Evolutionary conservation across 768 basidiomycete genomes (phyloP), one percentile per base, ranked within the genome.

Genomic region (Amylocystis lapponica): DNA sequence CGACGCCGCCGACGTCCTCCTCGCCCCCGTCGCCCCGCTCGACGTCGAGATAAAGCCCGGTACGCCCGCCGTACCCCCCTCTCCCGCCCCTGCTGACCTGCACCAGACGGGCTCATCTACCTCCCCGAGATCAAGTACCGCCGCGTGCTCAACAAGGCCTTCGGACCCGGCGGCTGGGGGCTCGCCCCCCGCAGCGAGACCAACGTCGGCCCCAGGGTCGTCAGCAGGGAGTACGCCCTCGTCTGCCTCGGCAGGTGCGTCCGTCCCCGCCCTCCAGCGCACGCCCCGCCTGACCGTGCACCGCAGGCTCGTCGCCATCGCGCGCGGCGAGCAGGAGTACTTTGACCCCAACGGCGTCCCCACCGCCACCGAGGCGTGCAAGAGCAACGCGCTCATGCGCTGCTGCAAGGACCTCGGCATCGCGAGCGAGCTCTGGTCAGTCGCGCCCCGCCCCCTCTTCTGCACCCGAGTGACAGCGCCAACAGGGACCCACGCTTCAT

Each of bases 101-200:
- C 7, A 45, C 8, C 50, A 95, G 95, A 97, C 53, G 95, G 95
- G 4, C 71, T 98, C 31, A 66, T 96, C 10, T 98, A 97, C 65
- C 79, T 98, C 6, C 95, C 95, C 16, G 95, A 97, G 65, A 98
- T 97, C 56, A 95, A 96, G 60, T 98, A 97, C 57, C 78, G 95
- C 14, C 78, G 95, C 19, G 81, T 90, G 26, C 66, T 97, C 36
- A 97, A 97, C 69, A 81, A 75, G 53, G 92, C 95, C 0, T 97
- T 98, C 55, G 93, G 95, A 10, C 95, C 95, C 16, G 95, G 95
- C 6, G 93, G 84, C 5, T 97, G 95, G 95, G 95, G 95, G 10
- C 76, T 97, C 34, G 95, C 94, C 11, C 95, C 95, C 2, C 76
- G 95, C 12, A 83, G 86, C 34, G 90, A 95, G 64, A 93, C 90